phyloP scores from a whole-genome alignment of 2,329 filamentous ascomycete genomes.

The Decorospora gaudefroyi region DNA sequence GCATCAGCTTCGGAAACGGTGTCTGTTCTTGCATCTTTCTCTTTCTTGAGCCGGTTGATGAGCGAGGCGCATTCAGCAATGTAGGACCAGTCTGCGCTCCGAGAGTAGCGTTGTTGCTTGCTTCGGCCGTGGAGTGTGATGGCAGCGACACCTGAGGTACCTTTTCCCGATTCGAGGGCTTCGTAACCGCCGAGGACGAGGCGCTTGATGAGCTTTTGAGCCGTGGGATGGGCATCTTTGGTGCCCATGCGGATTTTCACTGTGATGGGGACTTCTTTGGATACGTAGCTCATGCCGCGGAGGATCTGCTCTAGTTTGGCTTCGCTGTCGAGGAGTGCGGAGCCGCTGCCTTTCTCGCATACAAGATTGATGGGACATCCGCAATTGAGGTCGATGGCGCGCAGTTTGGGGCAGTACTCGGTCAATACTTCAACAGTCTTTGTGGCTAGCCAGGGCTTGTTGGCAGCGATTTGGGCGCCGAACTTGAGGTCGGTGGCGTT shows the following conservation, averaged over 20 bases:
- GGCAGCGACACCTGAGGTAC: slow-evolving; percentile 77
- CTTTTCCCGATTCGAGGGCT: slow-evolving; percentile 65
- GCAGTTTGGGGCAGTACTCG: slow-evolving; percentile 76
- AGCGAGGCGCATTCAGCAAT: slow-evolving; percentile 87
- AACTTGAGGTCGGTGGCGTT: slow-evolving; percentile 83
- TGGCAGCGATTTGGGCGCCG: slow-evolving; percentile 88
- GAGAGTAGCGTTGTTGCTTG: slow-evolving; percentile 91
- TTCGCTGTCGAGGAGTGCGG: slow-evolving; percentile 84
- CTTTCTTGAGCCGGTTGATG: slow-evolving; percentile 76
- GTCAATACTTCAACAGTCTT: slow-evolving; percentile 85
- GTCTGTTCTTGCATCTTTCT: slow-evolving; percentile 69
- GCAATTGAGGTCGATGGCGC: slow-evolving; percentile 93
- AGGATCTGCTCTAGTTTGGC: slow-evolving; percentile 93
- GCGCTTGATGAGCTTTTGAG: slow-evolving; percentile 78
- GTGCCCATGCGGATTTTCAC: slow-evolving; percentile 95
- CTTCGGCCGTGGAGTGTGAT: slow-evolving; percentile 93
- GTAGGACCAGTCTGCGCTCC: slow-evolving; percentile 90
- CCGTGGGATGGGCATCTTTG: slow-evolving; percentile 75
- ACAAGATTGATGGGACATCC: slow-evolving; percentile 96
- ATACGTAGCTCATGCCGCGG: slow-evolving; percentile 93
- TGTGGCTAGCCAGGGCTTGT: slow-evolving; percentile 86
- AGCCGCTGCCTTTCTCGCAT: slow-evolving; percentile 84
- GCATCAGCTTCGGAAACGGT: slow-evolving; percentile 78
- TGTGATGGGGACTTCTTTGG: slow-evolving; percentile 86
- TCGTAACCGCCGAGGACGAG: slow-evolving; percentile 80